Evolutionary conservation across 192 early-diverging fungal species (phyloP), one percentile per base, ranked within the genome.

Genomic region (Blastocladiella britannica): DNA sequence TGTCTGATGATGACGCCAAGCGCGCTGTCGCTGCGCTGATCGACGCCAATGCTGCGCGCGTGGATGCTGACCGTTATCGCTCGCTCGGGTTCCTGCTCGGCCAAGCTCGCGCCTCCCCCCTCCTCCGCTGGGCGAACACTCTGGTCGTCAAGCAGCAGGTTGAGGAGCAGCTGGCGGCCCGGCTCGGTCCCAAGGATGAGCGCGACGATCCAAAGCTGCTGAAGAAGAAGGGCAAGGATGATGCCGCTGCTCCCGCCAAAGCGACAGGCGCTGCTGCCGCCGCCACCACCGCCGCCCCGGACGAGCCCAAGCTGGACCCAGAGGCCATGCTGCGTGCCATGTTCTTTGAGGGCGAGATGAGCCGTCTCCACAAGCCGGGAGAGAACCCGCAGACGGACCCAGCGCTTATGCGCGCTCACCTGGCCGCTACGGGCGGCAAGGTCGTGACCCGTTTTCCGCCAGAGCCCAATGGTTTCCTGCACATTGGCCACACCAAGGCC

Each of bases 401-500:
- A 7, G 77, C 82, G 63, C 70, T 97, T 54, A 93, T 88, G 81
- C 75, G 74, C 26, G 79, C 82, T 67, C 96, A 99, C 65, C 72
- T 99, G 28, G 80, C 82, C 55, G 81, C 81, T 5, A 97, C 96
- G 0, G 83, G 83, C 43, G 88, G 89, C 20, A 80, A 80, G 62
- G 94, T 97, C 15, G 62, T 96, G 20, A 99, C 96, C 15, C 91
- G 96, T 31, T 99, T 99, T 75, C 96, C 96, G 25, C 96, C 96
- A 56, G 96, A 97, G 77, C 96, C 96, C 55, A 97, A 99, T 67
- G 93, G 96, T 25, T 94, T 82, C 73, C 74, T 97, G 54, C 93
- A 99, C 68, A 97, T 99, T 70, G 93, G 96, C 55, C 96, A 99
- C 65, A 91, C 92, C 59, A 99, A 99, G 72, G 96, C 93, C 43